Evolutionary conservation across 2,329 filamentous ascomycete species (phyloP), one percentile per base, ranked within the genome.

Genomic region (Fusarium bulbicola): DNA sequence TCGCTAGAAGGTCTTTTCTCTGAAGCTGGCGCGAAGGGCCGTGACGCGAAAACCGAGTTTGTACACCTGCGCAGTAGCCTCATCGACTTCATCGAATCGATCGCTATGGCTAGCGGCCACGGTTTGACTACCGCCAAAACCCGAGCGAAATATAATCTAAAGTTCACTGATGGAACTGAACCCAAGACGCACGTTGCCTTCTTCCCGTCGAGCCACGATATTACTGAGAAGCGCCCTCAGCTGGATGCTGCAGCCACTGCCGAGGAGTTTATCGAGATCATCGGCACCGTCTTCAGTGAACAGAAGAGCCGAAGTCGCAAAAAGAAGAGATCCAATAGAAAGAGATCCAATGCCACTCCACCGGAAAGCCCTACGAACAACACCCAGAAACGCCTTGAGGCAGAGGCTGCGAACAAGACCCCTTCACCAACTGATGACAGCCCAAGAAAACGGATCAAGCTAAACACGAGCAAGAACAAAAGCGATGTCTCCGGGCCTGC

Each of bases 91-190:
- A 34, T 79, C 32, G 32, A 34, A 34, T 34, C 32, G 32, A 34
- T 34, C 14, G 32, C 47, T 24, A 52, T 7, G 24, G n/a, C 49
- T 5, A 54, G 21, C 12, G 63, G 70, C 59, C n/a, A n/a, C n/a
- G 40, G 24, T 15, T 73, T 67, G 65, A 66, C 63, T 26, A 36
- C 57, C 9, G 70, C 74, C 42, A 67, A 53, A 45, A 66, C 68
- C 32, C 67, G 68, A 47, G 66, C 62, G 40, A 67, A 49, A 53
- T 62, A 75, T 36, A 49, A 40, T 3, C 42, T 77, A 12, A 63
- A 52, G 39, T 70, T 79, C 52, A 76, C 66, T 28, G 73, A 78
- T 45, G 77, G 73, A 21, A 66, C 12, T n/a, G 46, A 62, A 24
- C 67, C 66, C 18, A 36, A 60, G 28, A 73, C 62, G 3, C 20